Percentiles rank a stretch among this genome's conserved stretches.
phyloP scores from a whole-genome alignment of 768 basidiomycete genomes.

The Auriculariales sp. region DNA sequence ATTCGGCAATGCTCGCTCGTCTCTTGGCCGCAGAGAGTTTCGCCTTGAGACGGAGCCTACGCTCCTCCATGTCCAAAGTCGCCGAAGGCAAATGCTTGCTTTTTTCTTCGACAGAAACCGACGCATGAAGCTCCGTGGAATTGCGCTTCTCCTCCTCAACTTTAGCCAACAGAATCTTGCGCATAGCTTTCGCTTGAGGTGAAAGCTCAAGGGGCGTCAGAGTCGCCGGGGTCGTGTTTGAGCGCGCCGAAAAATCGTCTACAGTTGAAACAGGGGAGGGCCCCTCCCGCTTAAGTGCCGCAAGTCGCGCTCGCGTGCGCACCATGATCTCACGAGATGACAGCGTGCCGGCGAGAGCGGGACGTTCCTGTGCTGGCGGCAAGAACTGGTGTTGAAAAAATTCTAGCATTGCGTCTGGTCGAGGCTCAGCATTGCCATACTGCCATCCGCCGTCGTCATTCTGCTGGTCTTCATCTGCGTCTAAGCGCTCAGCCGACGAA shows the following conservation, averaged over 20 bases:
- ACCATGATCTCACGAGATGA: conserved; percentile 15
- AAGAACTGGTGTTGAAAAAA: conserved; percentile 5
- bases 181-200: conserved; percentile 8
- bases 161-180: conserved; percentile 25
- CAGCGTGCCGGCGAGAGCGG: not conserved
- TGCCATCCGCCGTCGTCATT: conserved; percentile 10
- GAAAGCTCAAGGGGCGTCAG: not conserved
- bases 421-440: conserved; percentile 16
- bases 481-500: conserved; percentile 12
- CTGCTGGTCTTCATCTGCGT: conserved; percentile 3
- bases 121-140: conserved; percentile 9
- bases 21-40: not conserved
- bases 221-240: not conserved
- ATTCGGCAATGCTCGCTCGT: not conserved
- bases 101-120: not conserved
- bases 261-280: not conserved
- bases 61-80: not conserved
- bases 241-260: not conserved
- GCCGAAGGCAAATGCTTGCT: not conserved
- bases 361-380: conserved; percentile 9
- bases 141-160: conserved; percentile 29
- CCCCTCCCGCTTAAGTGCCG: not conserved
- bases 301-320: conserved; percentile 16
- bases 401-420: conserved; percentile 1
- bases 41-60: not conserved